phyloP scores from a whole-genome alignment of 2,329 filamentous ascomycete species.

The Pseudocercospora eumusae region DNA sequence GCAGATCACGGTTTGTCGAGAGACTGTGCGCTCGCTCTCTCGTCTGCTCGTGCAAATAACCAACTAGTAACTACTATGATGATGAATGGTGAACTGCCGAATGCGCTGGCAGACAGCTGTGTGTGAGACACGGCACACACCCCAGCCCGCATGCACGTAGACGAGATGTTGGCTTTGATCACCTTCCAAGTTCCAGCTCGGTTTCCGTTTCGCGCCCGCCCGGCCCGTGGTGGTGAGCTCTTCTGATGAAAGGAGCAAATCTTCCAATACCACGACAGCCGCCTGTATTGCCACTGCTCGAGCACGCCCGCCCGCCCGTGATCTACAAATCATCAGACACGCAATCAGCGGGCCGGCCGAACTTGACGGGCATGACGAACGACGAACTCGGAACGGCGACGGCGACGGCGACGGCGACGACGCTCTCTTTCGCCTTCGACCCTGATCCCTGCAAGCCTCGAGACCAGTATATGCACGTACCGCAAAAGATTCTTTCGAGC shows the following conservation, averaged over 20 bases:
- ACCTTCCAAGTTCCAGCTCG: background rate
- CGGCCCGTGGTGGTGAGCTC: too few species aligned
- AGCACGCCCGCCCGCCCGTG: background rate
- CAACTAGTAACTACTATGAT: too few species aligned
- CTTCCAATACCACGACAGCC: background rate
- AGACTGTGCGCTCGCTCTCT: slow-evolving; percentile 14
- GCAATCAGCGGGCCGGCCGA: slow-evolving; percentile 19
- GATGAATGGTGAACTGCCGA: slow-evolving; percentile 13
- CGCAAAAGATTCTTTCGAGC: slow-evolving; percentile 11
- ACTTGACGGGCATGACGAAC: slow-evolving; percentile 15
- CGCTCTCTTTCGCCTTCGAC: background rate
- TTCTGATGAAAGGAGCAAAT: too few species aligned
- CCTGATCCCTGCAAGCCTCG: slow-evolving; percentile 19
- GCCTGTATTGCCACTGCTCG: slow-evolving; percentile 1
- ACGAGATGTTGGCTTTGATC: slow-evolving; percentile 13
- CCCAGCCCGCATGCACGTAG: slow-evolving; percentile 15
- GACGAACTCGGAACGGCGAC: too few species aligned
- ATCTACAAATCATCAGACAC: slow-evolving; percentile 10
- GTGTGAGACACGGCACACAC: slow-evolving; percentile 14
- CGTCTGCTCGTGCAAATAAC: background rate
- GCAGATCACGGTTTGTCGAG: slow-evolving; percentile 19
- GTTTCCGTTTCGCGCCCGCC: too few species aligned
- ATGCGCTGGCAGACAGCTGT: slow-evolving; percentile 1
- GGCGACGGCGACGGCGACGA: background rate
- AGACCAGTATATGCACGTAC: slow-evolving; percentile 7